phyloP scores from a whole-genome alignment of 306 rosid genomes.

The Citrullus mucosospermus region DNA sequence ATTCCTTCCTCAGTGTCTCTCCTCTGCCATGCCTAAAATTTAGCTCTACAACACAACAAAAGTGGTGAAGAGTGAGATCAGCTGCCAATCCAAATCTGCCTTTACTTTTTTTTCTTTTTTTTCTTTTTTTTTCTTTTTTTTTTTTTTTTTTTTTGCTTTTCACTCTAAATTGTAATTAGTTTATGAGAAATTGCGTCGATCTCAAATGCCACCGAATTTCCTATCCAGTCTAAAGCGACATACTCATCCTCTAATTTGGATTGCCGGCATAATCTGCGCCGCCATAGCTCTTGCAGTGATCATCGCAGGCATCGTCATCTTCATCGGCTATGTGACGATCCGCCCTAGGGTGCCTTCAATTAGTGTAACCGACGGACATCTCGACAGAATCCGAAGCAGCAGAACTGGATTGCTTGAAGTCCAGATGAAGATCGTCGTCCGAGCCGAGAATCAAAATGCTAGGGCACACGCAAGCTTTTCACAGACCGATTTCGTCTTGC shows the following conservation, averaged over 20 bases:
- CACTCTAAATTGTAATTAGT: not conserved
- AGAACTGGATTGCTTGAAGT: slow-evolving; percentile 42
- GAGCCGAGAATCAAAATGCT: slow-evolving; percentile 62
- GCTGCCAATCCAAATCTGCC: not conserved
- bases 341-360: slow-evolving; percentile 70
- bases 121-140: not conserved
- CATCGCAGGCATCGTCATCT: slow-evolving; percentile 33
- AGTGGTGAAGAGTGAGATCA: not conserved
- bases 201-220: slow-evolving; percentile 13
- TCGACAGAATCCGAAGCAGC: slow-evolving; percentile 28
- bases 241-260: slow-evolving; percentile 56
- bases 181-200: not conserved
- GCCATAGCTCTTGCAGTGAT: slow-evolving; percentile 40
- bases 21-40: not conserved
- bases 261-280: slow-evolving; percentile 49
- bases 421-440: slow-evolving; percentile 26
- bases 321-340: slow-evolving; percentile 44
- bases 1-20: slow-evolving; percentile 2
- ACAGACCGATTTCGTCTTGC: slow-evolving; percentile 27
- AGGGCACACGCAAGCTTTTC: slow-evolving; percentile 65
- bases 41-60: not conserved
- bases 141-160: not conserved
- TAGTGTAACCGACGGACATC: slow-evolving; percentile 34
- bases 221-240: not conserved
- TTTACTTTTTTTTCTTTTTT: not conserved